These are phyloP conservation scores for Teunomyces funiuensis DNA, from an alignment of 805 yeast species.

Conservation along the genomic window DNA sequence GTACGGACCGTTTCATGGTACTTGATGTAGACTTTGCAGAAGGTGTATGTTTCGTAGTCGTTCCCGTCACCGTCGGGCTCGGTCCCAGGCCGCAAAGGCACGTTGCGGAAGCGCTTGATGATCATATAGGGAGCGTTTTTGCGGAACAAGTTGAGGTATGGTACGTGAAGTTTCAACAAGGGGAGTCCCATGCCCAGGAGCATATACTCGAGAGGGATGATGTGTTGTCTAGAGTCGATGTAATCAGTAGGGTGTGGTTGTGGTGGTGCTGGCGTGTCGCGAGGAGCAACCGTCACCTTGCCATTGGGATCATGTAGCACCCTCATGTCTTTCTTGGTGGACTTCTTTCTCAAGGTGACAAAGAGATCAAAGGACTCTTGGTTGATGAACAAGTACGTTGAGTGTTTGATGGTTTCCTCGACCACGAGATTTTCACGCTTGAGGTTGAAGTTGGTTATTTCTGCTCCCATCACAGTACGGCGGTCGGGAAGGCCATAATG, in stretches of 20 bases:
- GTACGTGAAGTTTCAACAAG: slow-evolving; percentile 32
- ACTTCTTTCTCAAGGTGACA: slow-evolving; percentile 25
- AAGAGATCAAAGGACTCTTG: slow-evolving; percentile 29
- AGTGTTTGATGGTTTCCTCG: slow-evolving; percentile 30
- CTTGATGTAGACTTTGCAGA: slow-evolving; percentile 34
- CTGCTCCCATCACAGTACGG: slow-evolving; percentile 19
- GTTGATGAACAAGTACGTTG: slow-evolving; percentile 30
- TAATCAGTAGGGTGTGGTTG: not conserved
- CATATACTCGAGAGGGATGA: slow-evolving; percentile 33
- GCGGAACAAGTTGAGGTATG: slow-evolving; percentile 37
- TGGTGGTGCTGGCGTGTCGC: slow-evolving; percentile 5
- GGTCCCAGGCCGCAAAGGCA: slow-evolving; percentile 22
- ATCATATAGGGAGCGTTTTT: slow-evolving; percentile 35
- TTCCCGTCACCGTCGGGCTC: slow-evolving; percentile 24
- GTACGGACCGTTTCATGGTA: slow-evolving; percentile 26
- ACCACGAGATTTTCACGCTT: slow-evolving; percentile 34
- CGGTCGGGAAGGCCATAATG: not conserved
- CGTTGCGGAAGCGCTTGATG: slow-evolving; percentile 31
- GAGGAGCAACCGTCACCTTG: slow-evolving; percentile 7
- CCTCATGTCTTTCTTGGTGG: slow-evolving; percentile 19
- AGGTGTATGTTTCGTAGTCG: slow-evolving; percentile 31
- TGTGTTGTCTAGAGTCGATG: slow-evolving; percentile 31
- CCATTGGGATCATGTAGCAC: slow-evolving; percentile 22
- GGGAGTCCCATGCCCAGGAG: slow-evolving; percentile 37
- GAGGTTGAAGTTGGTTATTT: slow-evolving; percentile 20